phyloP scores from a whole-genome alignment of 2,329 filamentous ascomycete species.

The Xylaria sp. region DNA sequence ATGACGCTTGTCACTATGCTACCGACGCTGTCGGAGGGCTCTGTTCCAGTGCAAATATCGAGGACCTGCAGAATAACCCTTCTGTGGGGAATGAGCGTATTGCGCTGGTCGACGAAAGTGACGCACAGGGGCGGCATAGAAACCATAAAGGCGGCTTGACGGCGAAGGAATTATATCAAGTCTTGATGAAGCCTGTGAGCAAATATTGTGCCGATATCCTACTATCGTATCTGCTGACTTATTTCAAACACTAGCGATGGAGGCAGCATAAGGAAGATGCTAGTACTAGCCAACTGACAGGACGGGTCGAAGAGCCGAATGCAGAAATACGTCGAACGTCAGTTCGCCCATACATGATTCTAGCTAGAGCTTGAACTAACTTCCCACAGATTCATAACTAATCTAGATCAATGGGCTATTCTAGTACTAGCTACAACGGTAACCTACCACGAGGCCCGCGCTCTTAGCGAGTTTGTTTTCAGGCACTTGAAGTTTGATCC shows the following conservation, averaged over 20 bases:
- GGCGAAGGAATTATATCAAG: slow-evolving; percentile 3
- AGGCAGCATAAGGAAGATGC: too few species aligned
- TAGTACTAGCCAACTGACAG: too few species aligned
- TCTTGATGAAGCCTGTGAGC: neutral
- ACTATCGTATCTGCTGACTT: too few species aligned
- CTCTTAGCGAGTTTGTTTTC: slow-evolving; percentile 10
- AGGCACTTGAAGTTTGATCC: slow-evolving; percentile 10
- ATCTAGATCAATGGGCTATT: slow-evolving; percentile 12
- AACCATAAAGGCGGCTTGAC: neutral
- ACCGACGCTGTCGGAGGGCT: slow-evolving; percentile 2
- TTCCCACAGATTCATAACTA: slow-evolving; percentile 8
- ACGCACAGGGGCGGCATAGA: too few species aligned
- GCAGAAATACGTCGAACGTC: neutral
- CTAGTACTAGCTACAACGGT: slow-evolving; percentile 8
- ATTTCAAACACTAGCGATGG: too few species aligned
- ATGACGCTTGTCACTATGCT: slow-evolving; percentile 3
- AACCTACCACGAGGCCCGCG: slow-evolving; percentile 3
- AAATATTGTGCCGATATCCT: neutral
- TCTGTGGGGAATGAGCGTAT: neutral
- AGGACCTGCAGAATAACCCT: neutral
- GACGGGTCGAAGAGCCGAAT: neutral
- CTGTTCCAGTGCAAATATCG: slow-evolving; percentile 2
- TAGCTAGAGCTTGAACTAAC: neutral
- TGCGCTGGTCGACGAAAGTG: slow-evolving; percentile 7
- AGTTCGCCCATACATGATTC: neutral